Evolutionary conservation across 2,329 filamentous ascomycete species (phyloP).

Genomic region (Xylogone sp.): DNA sequence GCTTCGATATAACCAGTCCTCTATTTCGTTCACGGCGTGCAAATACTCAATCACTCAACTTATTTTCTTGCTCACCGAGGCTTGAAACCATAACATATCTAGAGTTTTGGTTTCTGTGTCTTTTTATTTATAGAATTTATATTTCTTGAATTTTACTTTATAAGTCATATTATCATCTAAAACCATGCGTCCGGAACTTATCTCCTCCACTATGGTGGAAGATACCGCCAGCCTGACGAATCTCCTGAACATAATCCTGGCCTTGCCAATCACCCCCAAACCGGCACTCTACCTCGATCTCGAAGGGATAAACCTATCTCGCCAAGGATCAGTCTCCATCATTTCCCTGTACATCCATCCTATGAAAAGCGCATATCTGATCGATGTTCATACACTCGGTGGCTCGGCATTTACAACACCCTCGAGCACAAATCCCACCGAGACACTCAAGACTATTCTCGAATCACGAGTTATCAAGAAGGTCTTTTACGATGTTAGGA

Average conservation of each 20-base stretch:
- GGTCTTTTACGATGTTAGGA: slow-evolving; percentile 53
- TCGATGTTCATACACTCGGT: slow-evolving; percentile 37
- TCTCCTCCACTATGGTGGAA: neutral
- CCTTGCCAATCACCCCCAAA: slow-evolving; percentile 17
- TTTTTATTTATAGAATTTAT: neutral
- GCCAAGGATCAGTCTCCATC: slow-evolving; percentile 37
- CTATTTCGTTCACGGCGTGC: too few relatives aligned
- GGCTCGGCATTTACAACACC: slow-evolving; percentile 29
- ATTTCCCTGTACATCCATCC: slow-evolving; percentile 31
- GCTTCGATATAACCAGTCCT: too few relatives aligned
- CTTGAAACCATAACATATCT: too few relatives aligned
- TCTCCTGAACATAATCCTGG: slow-evolving; percentile 12
- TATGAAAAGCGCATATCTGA: slow-evolving; percentile 29
- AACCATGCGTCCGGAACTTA: neutral
- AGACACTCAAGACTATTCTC: slow-evolving; percentile 35
- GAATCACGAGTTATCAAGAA: slow-evolving; percentile 41
- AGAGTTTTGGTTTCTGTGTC: too few relatives aligned
- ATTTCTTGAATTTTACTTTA: neutral
- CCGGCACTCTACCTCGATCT: slow-evolving; percentile 39
- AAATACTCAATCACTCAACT: too few relatives aligned
- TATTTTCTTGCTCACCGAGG: too few relatives aligned
- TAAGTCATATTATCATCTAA: neutral
- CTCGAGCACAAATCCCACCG: slow-evolving; percentile 20
- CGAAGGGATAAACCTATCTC: slow-evolving; percentile 36
- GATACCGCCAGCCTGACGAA: slow-evolving; percentile 4